Evolutionary conservation across 2,329 filamentous ascomycete genomes (phyloP).

Genomic region (Penicillium fuscoglaucum): DNA sequence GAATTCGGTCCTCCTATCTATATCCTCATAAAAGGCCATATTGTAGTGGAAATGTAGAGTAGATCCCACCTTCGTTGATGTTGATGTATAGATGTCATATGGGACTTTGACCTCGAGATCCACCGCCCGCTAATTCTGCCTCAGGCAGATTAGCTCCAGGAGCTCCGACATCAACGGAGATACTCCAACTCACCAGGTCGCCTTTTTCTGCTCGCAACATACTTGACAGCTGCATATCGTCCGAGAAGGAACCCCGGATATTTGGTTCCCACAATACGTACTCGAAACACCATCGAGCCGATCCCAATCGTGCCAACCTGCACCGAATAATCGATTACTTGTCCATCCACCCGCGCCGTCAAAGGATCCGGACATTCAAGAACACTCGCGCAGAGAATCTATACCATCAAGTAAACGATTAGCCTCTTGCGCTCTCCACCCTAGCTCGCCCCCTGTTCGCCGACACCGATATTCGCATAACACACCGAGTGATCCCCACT

Average conservation of each 20-base stretch:
- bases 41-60: not conserved
- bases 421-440: not conserved
- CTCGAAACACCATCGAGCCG: not conserved
- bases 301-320: constrained; percentile 1
- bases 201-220: not conserved
- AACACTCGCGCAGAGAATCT: not conserved
- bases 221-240: not conserved
- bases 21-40: not conserved
- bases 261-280: not conserved
- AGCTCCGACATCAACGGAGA: constrained; percentile 27
- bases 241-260: not conserved
- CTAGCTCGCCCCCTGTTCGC: not conserved
- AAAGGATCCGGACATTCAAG: not conserved
- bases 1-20: not conserved
- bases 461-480: not conserved
- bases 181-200: constrained; percentile 14
- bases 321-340: constrained; percentile 1
- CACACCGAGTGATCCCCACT: not conserved
- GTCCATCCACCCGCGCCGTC: constrained; percentile 4
- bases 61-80: not conserved
- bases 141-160: constrained; percentile 27
- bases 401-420: not conserved
- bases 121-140: constrained; percentile 22
- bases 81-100: not conserved
- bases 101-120: not conserved